A percentile compares a stretch with the other conserved stretches of the same genome.
phyloP scores from a whole-genome alignment of 768 basidiomycete species.

The Rhodotorula diobovata region DNA sequence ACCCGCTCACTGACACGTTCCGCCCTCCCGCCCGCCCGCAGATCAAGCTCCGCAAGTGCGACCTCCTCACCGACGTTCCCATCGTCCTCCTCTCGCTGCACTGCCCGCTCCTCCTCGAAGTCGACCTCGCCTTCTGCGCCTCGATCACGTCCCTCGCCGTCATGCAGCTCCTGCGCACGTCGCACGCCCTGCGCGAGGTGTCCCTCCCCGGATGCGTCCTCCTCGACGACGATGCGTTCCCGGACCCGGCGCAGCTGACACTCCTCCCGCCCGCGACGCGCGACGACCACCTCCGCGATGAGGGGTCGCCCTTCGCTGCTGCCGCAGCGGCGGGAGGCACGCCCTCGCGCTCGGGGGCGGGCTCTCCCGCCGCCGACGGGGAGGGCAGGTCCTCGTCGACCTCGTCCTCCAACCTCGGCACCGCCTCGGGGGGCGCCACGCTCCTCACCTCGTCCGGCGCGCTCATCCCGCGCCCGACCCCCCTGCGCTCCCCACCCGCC shows the following conservation, averaged over 20 bases:
- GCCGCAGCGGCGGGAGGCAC: too few species aligned
- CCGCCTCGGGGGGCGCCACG: constrained; percentile 47
- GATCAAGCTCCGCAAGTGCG: constrained; percentile 80
- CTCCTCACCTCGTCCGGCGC: constrained; percentile 50
- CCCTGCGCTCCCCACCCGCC: constrained; percentile 43
- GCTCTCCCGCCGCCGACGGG: background rate
- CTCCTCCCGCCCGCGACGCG: constrained; percentile 2
- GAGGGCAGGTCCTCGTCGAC: background rate
- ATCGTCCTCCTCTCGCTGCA: constrained; percentile 69
- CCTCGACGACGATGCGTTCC: constrained; percentile 81
- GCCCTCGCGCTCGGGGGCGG: background rate
- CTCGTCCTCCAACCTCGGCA: constrained; percentile 54
- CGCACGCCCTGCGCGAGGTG: constrained; percentile 82
- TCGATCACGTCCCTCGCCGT: constrained; percentile 70
- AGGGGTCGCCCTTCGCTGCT: background rate
- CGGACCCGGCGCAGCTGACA: constrained; percentile 49
- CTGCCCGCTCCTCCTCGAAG: constrained; percentile 83
- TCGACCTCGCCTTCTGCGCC: constrained; percentile 83
- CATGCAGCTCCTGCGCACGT: constrained; percentile 76
- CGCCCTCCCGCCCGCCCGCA: constrained; percentile 27
- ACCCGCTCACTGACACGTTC: background rate
- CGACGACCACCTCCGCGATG: background rate
- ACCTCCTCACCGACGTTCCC: constrained; percentile 67
- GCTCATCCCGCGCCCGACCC: constrained; percentile 1
- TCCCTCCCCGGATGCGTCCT: constrained; percentile 71